These are phyloP conservation scores for Sugiyamaella castrensis DNA, from an alignment of 1,139 yeast species.

Conservation along the genomic window DNA sequence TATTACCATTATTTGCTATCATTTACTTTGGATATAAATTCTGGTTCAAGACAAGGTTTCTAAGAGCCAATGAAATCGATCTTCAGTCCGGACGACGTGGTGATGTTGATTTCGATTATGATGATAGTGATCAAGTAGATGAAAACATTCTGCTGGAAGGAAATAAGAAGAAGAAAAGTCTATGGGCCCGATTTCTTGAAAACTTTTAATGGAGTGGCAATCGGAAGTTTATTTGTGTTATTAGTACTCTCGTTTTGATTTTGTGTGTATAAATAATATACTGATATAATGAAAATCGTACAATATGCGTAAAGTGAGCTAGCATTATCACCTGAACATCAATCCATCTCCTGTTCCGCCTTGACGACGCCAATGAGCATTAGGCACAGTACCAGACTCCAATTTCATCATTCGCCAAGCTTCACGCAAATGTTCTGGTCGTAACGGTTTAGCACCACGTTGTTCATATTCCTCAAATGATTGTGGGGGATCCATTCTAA, in stretches of 20 bases:
- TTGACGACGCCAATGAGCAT: constrained; percentile 66
- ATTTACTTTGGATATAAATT: constrained; percentile 43
- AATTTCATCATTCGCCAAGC: constrained; percentile 76
- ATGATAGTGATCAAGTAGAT: constrained; percentile 1
- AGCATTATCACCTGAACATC: constrained; percentile 57
- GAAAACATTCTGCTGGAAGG: background rate
- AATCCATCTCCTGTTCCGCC: constrained; percentile 69
- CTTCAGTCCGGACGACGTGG: constrained; percentile 41
- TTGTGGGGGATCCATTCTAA: constrained; percentile 33
- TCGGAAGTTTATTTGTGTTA: background rate
- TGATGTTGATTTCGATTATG: constrained; percentile 29
- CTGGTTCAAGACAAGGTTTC: constrained; percentile 45
- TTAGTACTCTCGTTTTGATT: constrained; percentile 1
- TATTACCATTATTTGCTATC: constrained; percentile 56
- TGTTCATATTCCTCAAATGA: constrained; percentile 45
- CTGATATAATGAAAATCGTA: background rate
- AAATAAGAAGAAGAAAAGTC: constrained; percentile 5
- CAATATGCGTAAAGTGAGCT: constrained; percentile 7
- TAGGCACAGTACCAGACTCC: constrained; percentile 65
- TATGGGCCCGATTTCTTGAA: constrained; percentile 14
- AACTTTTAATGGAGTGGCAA: constrained; percentile 5
- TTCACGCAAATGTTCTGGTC: constrained; percentile 82
- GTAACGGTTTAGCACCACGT: constrained; percentile 46
- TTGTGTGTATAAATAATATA: constrained; percentile 9
- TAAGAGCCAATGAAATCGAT: constrained; percentile 45